Evolutionary conservation across 163 green algal species (phyloP), one percentile per base, ranked within the genome.

Genomic region (Chlamydomonas reinhardtii): DNA sequence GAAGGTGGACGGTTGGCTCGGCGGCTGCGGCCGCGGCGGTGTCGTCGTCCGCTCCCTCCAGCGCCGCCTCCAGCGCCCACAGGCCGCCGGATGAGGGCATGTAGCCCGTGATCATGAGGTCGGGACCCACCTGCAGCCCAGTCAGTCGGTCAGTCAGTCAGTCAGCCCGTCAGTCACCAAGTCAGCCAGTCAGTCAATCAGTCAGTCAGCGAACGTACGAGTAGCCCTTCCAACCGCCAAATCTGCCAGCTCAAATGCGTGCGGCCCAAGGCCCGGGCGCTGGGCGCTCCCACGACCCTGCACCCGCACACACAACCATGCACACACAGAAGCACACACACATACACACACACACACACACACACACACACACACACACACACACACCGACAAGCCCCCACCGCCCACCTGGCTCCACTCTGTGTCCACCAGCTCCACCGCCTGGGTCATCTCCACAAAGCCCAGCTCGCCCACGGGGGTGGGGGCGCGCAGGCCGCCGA

Each of bases 371-470:
- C 24, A 66, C 24, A 31, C 61, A 68, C 61, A 32, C 61, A 68
- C 61, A 68, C 61, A 68, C 61, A 32, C 61, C 17, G 11, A 32
- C 61, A 66, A 9, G 11, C 43, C 6, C 43, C 6, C 43, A 54
- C 43, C 27, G 17, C 76, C 32, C 66, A 86, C 85, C 82, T 91
- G 74, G 66, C 89, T 43, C 95, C 95, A 98, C 29, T 66, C 20
- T 4, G 87, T 76, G 32, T 97, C 93, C 8, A 86, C 69, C 71
- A 98, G 85, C 29, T 90, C 74, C 56, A 97, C 84, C 20, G 92
- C 92, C 91, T 99, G 95, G 3, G 96, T 99, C 98, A 99, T 99
- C 88, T 98, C 94, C 32, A 98, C 95, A 88, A 98, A 97, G 12
- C 98, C 98, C 5, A 99, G 94, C 82, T 99, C 98, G 2, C 98